phyloP scores from a whole-genome alignment of 2,329 filamentous ascomycete species.

The Proliferodiscus dingleyae region DNA sequence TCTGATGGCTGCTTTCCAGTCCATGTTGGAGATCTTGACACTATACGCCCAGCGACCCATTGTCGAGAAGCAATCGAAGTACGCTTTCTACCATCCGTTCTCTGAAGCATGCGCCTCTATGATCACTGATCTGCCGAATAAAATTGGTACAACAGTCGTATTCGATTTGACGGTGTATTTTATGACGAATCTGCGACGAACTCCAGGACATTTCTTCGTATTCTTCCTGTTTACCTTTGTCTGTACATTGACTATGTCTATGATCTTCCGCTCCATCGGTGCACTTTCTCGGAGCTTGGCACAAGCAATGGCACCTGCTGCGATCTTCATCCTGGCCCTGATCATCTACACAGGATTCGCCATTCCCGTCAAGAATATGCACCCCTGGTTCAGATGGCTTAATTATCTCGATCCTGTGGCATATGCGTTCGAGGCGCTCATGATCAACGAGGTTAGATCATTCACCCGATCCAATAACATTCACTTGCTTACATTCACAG shows the following conservation, averaged over 20 bases:
- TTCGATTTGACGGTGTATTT: conserved; percentile 86
- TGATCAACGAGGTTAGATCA: conserved; percentile 62
- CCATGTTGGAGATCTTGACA: conserved; percentile 61
- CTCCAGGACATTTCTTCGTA: conserved; percentile 77
- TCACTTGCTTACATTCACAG: conserved; percentile 5
- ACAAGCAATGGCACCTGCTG: conserved; percentile 57
- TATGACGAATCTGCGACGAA: conserved; percentile 73
- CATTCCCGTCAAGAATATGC: conserved; percentile 53
- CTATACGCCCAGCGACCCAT: conserved; percentile 85
- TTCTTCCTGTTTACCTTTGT: conserved; percentile 44
- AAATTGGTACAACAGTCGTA: conserved; percentile 52
- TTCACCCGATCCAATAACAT: not conserved
- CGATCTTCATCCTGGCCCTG: conserved; percentile 39
- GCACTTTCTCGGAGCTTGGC: conserved; percentile 67
- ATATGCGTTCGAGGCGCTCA: conserved; percentile 75
- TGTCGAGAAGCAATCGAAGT: conserved; percentile 83
- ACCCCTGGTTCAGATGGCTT: conserved; percentile 77
- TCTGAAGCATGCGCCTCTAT: conserved; percentile 88
- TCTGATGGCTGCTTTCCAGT: conserved; percentile 59
- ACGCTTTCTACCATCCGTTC: conserved; percentile 85
- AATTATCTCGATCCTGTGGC: conserved; percentile 58
- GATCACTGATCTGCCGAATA: conserved; percentile 81
- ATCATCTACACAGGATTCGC: conserved; percentile 37
- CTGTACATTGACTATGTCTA: conserved; percentile 57
- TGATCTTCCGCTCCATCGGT: conserved; percentile 78